Base-by-base conservation (phyloP, 1,139 yeast genomes). In the Meyerozyma smithsonii region DNA sequence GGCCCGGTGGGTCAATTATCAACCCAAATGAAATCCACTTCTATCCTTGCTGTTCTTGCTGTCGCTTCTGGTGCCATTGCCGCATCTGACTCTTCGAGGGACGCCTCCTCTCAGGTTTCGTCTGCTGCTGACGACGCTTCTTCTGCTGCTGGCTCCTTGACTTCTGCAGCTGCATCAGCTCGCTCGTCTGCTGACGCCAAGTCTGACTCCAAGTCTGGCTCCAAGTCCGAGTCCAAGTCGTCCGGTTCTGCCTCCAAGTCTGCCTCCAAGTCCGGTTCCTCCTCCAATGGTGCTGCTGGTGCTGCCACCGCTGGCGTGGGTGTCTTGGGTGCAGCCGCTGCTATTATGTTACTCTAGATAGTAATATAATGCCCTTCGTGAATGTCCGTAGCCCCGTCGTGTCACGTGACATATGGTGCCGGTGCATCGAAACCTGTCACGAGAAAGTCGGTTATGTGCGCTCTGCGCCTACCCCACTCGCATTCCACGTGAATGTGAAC, bases 251-350 rank as follows among this genome's bases (percentile, higher is more conserved):
- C 37, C 20, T 16, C 39, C 14, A 16, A 44, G 19, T 17, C 43
- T 16, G 24, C 36, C 18, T 18, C 45, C 12, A 28, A 47, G 36
- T 39, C 46, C 35, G 40, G 36, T 20, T 28, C 37, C 15, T 32
- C 42, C 12, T 47, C 50, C 25, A 42, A 40, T 41, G 55, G 48
- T 39, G 55, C 44, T 37, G 50, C 43, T n/a, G 45, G 46, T 36
- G 58, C 51, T 38, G 47, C 46, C 38, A 50, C 35, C 25, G 43
- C 46, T 44, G 64, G 52, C 17, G 43, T 55, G 39, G 56, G 57
- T 45, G 54, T 58, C 28, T 48, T 60, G 38, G 63, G 59, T 40
- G 66, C 59, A 26, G 42, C 56, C 36, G 64, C 58, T 30, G 62
- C 64, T 44, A 42, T 56, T 39, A 51, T 59, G 42, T 59, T 62